Conservation (phyloP, 2,329 filamentous ascomycete genomes). For the Knufia fluminis region DNA sequence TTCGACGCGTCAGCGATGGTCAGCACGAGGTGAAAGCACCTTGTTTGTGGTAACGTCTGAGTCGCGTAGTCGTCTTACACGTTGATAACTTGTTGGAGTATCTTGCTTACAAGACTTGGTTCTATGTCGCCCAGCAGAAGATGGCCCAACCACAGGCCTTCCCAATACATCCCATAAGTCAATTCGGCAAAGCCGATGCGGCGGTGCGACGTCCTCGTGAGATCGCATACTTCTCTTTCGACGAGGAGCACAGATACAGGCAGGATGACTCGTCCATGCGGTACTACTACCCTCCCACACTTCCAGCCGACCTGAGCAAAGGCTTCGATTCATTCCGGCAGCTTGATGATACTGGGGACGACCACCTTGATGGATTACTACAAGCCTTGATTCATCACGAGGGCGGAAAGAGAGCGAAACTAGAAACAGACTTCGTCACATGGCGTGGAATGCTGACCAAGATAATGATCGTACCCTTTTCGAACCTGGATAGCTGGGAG, state of each 20-base stretch:
- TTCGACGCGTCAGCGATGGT: no score
- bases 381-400: constrained; percentile 67
- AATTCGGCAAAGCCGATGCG: constrained; percentile 59
- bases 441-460: constrained; percentile 99
- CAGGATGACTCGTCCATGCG: constrained; percentile 70
- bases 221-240: constrained; percentile 88
- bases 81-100: background rate
- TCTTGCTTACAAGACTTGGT: no score
- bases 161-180: constrained; percentile 58
- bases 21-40: no score
- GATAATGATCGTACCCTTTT: constrained; percentile 80
- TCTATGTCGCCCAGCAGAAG: background rate
- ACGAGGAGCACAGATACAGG: constrained; percentile 67
- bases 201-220: constrained; percentile 72
- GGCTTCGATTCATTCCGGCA: constrained; percentile 79
- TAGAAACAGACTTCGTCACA: constrained; percentile 72
- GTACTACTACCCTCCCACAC: constrained; percentile 73
- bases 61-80: background rate
- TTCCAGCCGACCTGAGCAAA: constrained; percentile 64
- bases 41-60: no score
- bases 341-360: constrained; percentile 71
- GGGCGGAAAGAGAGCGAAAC: constrained; percentile 54
- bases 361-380: constrained; percentile 78
- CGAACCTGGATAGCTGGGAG: constrained; percentile 63
- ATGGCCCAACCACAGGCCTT: constrained; percentile 36